Conservation (phyloP, 495 filamentous ascomycete species). For the Podospora pseudopauciseta region DNA sequence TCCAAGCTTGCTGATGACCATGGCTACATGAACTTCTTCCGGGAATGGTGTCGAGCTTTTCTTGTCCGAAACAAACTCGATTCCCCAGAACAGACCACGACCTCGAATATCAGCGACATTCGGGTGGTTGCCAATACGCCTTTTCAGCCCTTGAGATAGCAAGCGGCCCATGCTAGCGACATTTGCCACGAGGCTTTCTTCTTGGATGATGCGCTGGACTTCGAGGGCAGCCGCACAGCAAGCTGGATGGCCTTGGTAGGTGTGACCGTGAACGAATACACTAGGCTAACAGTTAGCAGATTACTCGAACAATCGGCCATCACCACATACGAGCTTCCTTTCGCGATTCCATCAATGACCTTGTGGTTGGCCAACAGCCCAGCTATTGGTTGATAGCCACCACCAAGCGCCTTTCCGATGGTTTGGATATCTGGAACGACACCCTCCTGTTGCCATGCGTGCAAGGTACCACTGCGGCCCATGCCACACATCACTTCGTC, state of each 20-base stretch:
- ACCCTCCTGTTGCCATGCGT: slow-evolving; percentile 64
- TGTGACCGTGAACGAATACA: slow-evolving; percentile 56
- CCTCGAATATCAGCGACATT: slow-evolving; percentile 65
- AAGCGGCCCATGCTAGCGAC: slow-evolving; percentile 48
- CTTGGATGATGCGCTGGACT: slow-evolving; percentile 56
- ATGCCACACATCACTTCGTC: slow-evolving; percentile 83
- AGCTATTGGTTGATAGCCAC: slow-evolving; percentile 61
- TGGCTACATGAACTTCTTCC: slow-evolving; percentile 37
- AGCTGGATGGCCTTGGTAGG: slow-evolving; percentile 60
- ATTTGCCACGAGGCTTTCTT: slow-evolving; percentile 53
- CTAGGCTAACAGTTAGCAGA: slow-evolving; percentile 23
- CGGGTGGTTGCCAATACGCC: slow-evolving; percentile 45
- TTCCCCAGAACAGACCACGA: slow-evolving; percentile 59
- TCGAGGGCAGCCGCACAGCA: slow-evolving; percentile 58
- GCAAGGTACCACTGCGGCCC: slow-evolving; percentile 63
- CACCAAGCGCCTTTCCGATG: slow-evolving; percentile 66
- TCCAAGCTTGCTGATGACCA: slow-evolving; percentile 52
- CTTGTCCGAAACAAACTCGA: slow-evolving; percentile 57
- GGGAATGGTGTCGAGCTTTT: slow-evolving; percentile 47
- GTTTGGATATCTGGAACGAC: slow-evolving; percentile 57
- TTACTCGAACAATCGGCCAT: slow-evolving; percentile 7
- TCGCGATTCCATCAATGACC: slow-evolving; percentile 53
- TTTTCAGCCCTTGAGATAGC: slow-evolving; percentile 45
- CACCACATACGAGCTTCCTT: slow-evolving; percentile 50
- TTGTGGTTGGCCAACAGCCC: slow-evolving; percentile 54